phyloP scores from a whole-genome alignment of 1,284 basidiomycete species.

The Polyporus tsugae region DNA sequence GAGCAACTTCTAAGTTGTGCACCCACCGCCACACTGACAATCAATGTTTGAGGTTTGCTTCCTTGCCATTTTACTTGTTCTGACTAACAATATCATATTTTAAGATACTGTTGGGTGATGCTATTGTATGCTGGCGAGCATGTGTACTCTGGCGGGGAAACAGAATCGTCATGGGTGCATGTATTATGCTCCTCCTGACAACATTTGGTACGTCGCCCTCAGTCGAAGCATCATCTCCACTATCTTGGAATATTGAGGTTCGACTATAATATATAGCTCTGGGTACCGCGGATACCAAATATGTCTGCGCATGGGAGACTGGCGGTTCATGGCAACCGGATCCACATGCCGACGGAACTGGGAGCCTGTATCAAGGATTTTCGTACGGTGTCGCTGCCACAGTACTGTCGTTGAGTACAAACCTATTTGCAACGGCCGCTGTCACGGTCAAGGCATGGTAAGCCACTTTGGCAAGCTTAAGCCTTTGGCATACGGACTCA shows the following conservation, averaged over 20 bases:
- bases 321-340: background rate
- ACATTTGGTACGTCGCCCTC: background rate
- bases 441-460: conserved; percentile 3
- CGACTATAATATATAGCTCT: background rate
- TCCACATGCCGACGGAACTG: background rate
- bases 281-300: background rate
- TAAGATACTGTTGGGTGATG: conserved; percentile 6
- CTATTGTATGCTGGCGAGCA: conserved; percentile 14
- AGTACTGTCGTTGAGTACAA: conserved; percentile 1
- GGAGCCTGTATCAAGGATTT: background rate
- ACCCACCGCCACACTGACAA: background rate
- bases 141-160: background rate
- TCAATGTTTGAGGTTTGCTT: background rate
- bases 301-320: too few species aligned
- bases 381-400: background rate
- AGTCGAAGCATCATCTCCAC: too few species aligned
- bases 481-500: background rate
- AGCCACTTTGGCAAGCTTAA: background rate
- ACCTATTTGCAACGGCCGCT: background rate
- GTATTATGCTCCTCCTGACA: background rate
- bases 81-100: background rate
- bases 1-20: background rate
- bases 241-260: background rate
- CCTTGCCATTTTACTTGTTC: background rate
- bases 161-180: background rate